A percentile compares a stretch with the other conserved stretches of the same genome.
These are phyloP conservation scores for Fusarium beomiforme DNA, from an alignment of 2,329 filamentous ascomycete species.

Conservation along the genomic window DNA sequence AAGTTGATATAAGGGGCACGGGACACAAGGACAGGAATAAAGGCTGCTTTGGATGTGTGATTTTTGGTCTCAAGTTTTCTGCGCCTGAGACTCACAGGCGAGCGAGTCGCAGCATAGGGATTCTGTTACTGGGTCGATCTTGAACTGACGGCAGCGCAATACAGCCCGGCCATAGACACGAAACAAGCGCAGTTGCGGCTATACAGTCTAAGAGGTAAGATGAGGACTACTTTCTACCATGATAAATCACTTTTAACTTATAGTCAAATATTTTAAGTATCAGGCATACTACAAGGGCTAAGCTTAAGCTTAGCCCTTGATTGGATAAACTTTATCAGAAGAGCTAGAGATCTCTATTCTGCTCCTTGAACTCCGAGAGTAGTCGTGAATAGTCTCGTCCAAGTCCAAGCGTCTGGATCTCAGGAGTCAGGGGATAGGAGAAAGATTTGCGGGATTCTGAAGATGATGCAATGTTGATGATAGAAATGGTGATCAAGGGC, in stretches of 20 bases:
- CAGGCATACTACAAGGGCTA: background rate
- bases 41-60: background rate
- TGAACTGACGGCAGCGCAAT: conserved; percentile 7
- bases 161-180: conserved; percentile 12
- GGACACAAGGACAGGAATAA: conserved; percentile 7
- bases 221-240: background rate
- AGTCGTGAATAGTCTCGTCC: background rate
- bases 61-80: conserved; percentile 11
- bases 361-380: background rate
- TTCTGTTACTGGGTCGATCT: conserved; percentile 9
- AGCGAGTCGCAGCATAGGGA: background rate
- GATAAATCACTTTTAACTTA: background rate
- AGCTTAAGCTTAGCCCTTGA: background rate
- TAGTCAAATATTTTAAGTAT: background rate
- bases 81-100: conserved; percentile 5
- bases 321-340: background rate
- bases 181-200: conserved; percentile 40
- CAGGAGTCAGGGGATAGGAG: conserved; percentile 23
- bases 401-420: background rate
- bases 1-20: conserved; percentile 14
- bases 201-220: background rate
- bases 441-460: conserved; percentile 19
- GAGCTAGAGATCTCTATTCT: background rate
- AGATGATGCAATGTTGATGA: background rate
- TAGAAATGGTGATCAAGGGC: conserved; percentile 18